phyloP scores from a whole-genome alignment of 129 eudicot genomes.

The Centrapalus pauciflorus region DNA sequence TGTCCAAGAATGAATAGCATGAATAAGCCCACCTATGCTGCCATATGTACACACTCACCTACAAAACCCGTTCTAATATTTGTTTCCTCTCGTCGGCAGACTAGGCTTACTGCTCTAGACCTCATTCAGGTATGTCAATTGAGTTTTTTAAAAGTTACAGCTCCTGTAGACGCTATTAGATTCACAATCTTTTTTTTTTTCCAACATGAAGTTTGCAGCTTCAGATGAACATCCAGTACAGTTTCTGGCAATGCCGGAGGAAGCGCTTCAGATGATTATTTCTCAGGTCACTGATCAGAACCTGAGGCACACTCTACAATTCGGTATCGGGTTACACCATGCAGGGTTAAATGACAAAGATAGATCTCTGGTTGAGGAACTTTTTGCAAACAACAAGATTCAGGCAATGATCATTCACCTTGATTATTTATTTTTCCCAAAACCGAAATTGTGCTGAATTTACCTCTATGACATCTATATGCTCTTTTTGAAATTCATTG shows the following conservation, averaged over 20 bases:
- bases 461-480: too few relatives aligned
- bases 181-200: slow-evolving; percentile 5
- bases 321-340: slow-evolving; percentile 96
- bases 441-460: too few relatives aligned
- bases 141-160: not conserved
- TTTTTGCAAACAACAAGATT: slow-evolving; percentile 95
- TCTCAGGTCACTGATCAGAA: slow-evolving; percentile 96
- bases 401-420: slow-evolving; percentile 42
- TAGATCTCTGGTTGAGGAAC: slow-evolving; percentile 94
- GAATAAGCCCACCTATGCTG: slow-evolving; percentile 98
- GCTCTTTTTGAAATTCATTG: too few relatives aligned
- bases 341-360: slow-evolving; percentile 96
- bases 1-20: slow-evolving; percentile 99
- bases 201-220: slow-evolving; percentile 71
- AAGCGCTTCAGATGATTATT: slow-evolving; percentile 80
- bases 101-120: slow-evolving; percentile 95
- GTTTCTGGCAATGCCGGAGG: slow-evolving; percentile 80
- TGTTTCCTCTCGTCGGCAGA: slow-evolving; percentile 98
- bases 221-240: slow-evolving; percentile 91
- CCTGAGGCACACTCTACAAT: slow-evolving; percentile 89
- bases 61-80: slow-evolving; percentile 93
- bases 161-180: not conserved
- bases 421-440: not conserved
- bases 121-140: slow-evolving; percentile 75
- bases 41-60: slow-evolving; percentile 94